Percentiles rank a stretch among this genome's conserved stretches.
Conservation (phyloP, 345 rosid genomes). For the Punica granatum region DNA sequence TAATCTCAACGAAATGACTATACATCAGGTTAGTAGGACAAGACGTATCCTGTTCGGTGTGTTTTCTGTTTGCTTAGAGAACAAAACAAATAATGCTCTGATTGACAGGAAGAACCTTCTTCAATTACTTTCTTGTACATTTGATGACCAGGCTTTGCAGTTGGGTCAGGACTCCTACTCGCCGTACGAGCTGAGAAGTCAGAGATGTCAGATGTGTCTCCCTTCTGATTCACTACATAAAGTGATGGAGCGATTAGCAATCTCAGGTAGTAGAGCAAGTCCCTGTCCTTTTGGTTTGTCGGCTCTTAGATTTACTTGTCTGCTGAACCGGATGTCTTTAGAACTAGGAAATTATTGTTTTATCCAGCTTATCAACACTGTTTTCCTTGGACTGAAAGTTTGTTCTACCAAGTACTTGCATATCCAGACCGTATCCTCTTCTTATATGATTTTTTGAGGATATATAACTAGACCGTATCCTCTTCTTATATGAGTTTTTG, state of each 20-base stretch:
- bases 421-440: too few species aligned
- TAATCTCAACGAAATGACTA: conserved; percentile 80
- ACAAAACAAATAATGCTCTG: not conserved
- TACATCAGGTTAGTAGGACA: conserved; percentile 56
- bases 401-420: too few species aligned
- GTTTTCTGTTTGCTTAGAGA: not conserved
- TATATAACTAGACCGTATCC: too few species aligned
- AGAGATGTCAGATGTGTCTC: conserved; percentile 77
- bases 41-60: not conserved
- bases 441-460: too few species aligned
- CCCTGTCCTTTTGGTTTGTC: too few species aligned
- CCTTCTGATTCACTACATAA: conserved; percentile 57
- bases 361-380: too few species aligned
- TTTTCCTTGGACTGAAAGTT: too few species aligned
- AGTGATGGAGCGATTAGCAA: conserved; percentile 67
- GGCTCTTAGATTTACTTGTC: too few species aligned
- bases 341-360: too few species aligned
- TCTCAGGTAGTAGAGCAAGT: conserved; percentile 38
- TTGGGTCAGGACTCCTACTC: conserved; percentile 55
- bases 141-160: conserved; percentile 47
- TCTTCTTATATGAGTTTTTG: too few species aligned
- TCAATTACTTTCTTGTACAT: not conserved
- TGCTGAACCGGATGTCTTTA: too few species aligned
- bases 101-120: not conserved
- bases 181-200: conserved; percentile 40